Percentiles rank a stretch among this genome's conserved stretches.
Conservation (phyloP, 2,329 filamentous ascomycete genomes). For the Verticillium zaregamsianum region DNA sequence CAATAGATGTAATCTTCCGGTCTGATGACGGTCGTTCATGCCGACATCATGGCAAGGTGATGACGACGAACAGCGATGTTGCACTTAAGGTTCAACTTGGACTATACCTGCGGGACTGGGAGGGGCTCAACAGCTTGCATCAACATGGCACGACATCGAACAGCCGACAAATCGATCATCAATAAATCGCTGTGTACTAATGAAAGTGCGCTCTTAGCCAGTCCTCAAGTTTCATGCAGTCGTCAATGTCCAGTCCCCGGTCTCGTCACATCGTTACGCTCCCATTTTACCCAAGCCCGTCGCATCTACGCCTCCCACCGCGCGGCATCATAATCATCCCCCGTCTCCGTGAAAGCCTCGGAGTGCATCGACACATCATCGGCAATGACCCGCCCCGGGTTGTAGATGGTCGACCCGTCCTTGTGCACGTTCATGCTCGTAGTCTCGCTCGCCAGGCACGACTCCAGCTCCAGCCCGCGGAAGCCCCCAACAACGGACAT, state of each 20-base stretch:
- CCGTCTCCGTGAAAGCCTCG: conserved; percentile 28
- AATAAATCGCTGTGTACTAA: too few relatives aligned
- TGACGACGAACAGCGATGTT: too few relatives aligned
- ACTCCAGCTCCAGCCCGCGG: conserved; percentile 22
- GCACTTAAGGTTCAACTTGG: too few relatives aligned
- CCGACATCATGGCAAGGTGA: neutral
- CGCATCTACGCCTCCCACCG: conserved; percentile 22
- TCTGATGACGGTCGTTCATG: neutral
- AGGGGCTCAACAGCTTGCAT: too few relatives aligned
- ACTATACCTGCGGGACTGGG: too few relatives aligned
- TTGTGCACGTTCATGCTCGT: neutral
- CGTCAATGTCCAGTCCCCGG: neutral
- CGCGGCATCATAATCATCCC: conserved; percentile 28
- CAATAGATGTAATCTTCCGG: neutral
- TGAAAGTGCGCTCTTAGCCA: too few relatives aligned
- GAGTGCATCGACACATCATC: conserved; percentile 27
- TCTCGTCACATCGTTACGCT: neutral
- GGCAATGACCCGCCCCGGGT: conserved; percentile 24
- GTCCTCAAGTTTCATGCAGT: too few relatives aligned
- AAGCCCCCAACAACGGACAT: conserved; percentile 30
- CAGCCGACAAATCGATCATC: too few relatives aligned
- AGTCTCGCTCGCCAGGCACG: neutral
- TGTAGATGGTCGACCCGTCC: conserved; percentile 29
- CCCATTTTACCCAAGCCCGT: neutral
- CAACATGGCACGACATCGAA: too few relatives aligned